A percentile compares a stretch with the other conserved stretches of the same genome.
These are phyloP conservation scores for Sporothrix protearum DNA, from an alignment of 2,329 filamentous ascomycete genomes.

Conservation along the genomic window DNA sequence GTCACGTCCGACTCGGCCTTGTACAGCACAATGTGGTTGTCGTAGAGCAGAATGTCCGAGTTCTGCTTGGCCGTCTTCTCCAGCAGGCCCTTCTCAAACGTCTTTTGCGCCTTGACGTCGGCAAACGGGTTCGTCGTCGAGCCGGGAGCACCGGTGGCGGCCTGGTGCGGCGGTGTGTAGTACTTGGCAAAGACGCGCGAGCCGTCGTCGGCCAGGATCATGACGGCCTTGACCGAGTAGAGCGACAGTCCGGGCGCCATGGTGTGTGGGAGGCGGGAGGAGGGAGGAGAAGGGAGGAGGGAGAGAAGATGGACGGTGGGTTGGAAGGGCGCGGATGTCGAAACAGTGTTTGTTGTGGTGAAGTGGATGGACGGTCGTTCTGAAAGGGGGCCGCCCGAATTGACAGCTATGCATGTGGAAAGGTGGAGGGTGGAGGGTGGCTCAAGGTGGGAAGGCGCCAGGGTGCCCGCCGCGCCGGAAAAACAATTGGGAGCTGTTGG, in stretches of 20 bases:
- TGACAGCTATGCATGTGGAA: slow-evolving; percentile 22
- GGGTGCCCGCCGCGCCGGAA: slow-evolving; percentile 22
- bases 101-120: slow-evolving; percentile 87
- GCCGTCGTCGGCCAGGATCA: slow-evolving; percentile 78
- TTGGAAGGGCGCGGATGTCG: background rate
- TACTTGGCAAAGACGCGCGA: slow-evolving; percentile 93
- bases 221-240: slow-evolving; percentile 32
- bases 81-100: slow-evolving; percentile 92
- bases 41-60: slow-evolving; percentile 94
- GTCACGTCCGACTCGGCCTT: slow-evolving; percentile 98
- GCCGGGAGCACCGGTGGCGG: slow-evolving; percentile 24
- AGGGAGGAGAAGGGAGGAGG: background rate
- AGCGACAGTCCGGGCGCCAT: slow-evolving; percentile 31
- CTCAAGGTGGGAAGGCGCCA: background rate
- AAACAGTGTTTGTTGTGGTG: background rate
- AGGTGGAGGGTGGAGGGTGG: slow-evolving; percentile 11
- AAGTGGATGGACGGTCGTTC: slow-evolving; percentile 1
- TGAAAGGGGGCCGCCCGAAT: slow-evolving; percentile 13
- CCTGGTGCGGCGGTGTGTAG: slow-evolving; percentile 63
- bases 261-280: slow-evolving; percentile 17
- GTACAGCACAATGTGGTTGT: slow-evolving; percentile 93
- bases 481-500: slow-evolving; percentile 22
- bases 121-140: slow-evolving; percentile 60
- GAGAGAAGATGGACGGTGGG: background rate
- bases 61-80: slow-evolving; percentile 95